A percentile compares a stretch with the other conserved stretches of the same genome.
Evolutionary conservation across 2,329 filamentous ascomycete genomes (phyloP).

Genomic region (Phialophora chinensis): DNA sequence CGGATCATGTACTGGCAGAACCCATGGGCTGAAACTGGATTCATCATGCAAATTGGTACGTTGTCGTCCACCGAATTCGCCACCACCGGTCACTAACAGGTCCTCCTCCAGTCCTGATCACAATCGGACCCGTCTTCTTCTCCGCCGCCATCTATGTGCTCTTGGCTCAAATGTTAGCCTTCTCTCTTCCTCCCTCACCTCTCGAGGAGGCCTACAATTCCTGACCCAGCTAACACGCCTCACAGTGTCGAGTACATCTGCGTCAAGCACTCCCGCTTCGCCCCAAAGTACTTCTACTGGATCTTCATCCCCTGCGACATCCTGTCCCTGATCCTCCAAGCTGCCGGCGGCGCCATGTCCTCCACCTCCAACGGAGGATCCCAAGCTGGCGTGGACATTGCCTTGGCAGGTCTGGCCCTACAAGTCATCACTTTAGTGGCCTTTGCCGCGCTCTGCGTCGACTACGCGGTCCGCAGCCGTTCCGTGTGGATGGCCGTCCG

Average conservation of each 20-base stretch:
- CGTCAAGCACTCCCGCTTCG: conserved; percentile 50
- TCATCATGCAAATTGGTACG: conserved; percentile 69
- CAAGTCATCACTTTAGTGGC: conserved; percentile 50
- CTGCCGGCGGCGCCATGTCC: conserved; percentile 49
- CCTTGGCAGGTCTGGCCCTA: conserved; percentile 49
- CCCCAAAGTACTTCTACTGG: conserved; percentile 45
- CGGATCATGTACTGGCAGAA: conserved; percentile 64
- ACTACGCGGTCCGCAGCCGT: conserved; percentile 41
- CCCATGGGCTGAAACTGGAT: conserved; percentile 64
- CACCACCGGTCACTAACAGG: background rate
- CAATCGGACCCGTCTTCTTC: conserved; percentile 62
- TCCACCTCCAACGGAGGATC: conserved; percentile 36
- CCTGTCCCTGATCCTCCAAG: conserved; percentile 52
- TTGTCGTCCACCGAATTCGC: conserved; percentile 13
- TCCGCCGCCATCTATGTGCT: conserved; percentile 71
- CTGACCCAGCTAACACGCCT: background rate
- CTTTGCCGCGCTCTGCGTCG: conserved; percentile 43
- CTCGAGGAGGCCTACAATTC: conserved; percentile 25
- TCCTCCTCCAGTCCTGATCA: conserved; percentile 59
- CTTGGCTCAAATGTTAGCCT: conserved; percentile 51
- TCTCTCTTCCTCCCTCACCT: conserved; percentile 31
- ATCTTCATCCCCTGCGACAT: conserved; percentile 52
- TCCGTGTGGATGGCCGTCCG: conserved; percentile 32
- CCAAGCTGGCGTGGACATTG: conserved; percentile 47
- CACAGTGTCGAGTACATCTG: conserved; percentile 48